phyloP scores from a whole-genome alignment of 345 rosid species.

The Clausena lansium region DNA sequence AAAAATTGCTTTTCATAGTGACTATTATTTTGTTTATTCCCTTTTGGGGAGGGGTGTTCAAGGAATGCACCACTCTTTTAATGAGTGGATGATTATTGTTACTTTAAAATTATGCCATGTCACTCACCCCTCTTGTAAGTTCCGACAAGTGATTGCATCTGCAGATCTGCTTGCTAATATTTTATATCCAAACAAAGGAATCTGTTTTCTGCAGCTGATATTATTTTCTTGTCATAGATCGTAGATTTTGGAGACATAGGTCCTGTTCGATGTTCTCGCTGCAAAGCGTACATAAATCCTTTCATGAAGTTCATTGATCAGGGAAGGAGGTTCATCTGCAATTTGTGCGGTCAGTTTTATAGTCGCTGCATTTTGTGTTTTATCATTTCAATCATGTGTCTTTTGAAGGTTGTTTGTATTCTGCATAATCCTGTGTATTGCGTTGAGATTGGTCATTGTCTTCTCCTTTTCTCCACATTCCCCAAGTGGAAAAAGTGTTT shows the following conservation, averaged over 20 bases:
- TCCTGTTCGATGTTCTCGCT: constrained; percentile 89
- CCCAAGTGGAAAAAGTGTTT: not conserved
- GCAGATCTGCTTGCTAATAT: not conserved
- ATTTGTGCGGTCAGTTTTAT: constrained; percentile 62
- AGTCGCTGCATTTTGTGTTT: constrained; percentile 8
- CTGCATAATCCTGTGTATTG: not conserved
- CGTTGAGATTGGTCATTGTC: not conserved
- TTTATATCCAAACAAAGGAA: not conserved
- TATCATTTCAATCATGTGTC: not conserved
- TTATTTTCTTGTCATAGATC: constrained; percentile 40
- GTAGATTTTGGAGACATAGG: constrained; percentile 95
- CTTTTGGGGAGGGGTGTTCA: not conserved
- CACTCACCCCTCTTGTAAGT: not conserved
- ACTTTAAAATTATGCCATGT: not conserved
- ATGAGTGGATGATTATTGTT: not conserved
- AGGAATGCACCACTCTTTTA: not conserved
- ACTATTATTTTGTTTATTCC: not conserved
- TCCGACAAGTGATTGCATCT: not conserved
- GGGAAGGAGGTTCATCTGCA: constrained; percentile 84
- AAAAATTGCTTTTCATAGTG: not conserved
- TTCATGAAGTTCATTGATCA: constrained; percentile 89
- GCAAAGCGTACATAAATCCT: constrained; percentile 96
- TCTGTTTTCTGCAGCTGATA: not conserved
- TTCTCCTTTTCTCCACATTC: not conserved
- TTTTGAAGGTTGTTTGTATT: not conserved